Base-by-base conservation (phyloP, 1,139 yeast genomes). In the Maudiozyma humilis region DNA sequence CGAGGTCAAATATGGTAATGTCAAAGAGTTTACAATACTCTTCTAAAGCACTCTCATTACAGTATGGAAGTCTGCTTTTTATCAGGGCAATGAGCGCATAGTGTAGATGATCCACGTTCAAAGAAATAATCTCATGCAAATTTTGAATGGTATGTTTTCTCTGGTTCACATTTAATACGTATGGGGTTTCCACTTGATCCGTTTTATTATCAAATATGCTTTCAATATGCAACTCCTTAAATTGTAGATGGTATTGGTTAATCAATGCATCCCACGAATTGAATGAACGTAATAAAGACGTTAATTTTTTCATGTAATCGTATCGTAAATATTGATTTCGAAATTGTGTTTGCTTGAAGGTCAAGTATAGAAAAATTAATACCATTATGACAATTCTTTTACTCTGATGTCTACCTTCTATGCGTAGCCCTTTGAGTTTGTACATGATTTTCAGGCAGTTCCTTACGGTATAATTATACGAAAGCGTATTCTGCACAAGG, bases 321-420 rank as follows among this genome's bases (percentile, higher is more conserved):
- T 49, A 51, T 39, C 49, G 54, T n/a, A 48, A 38, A 32, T 50
- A 52, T 39, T 52, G 57, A 6, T 46, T 36, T 29, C 49, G 43
- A 25, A 54, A 56, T 30, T 32, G 38, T 33, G 53, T 55, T 44
- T 57, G 62, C 38, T 56, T 58, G 2, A 54, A 44, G 3, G 57
- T 48, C 35, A 59, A 43, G 42, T 55, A 50, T 2, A 52, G 27
- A 2, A 47, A 43, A 2, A 52, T 42, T 16, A 55, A 37, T 14
- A 58, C 32, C 3, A 48, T 34, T 7, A 39, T 32, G 14, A 32
- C 20, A 13, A 42, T 19, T 45, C 40, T 37, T 46, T 43, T 20
- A 45, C 40, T 7, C 15, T 38, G 35, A n/a, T 8, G 19, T 20
- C 34, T 30, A 8, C 16, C 14, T 2, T 29, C 3, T 8, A 5